Evolutionary conservation across 2,329 filamentous ascomycete genomes (phyloP).

Genomic region (Shiraia sp.): DNA sequence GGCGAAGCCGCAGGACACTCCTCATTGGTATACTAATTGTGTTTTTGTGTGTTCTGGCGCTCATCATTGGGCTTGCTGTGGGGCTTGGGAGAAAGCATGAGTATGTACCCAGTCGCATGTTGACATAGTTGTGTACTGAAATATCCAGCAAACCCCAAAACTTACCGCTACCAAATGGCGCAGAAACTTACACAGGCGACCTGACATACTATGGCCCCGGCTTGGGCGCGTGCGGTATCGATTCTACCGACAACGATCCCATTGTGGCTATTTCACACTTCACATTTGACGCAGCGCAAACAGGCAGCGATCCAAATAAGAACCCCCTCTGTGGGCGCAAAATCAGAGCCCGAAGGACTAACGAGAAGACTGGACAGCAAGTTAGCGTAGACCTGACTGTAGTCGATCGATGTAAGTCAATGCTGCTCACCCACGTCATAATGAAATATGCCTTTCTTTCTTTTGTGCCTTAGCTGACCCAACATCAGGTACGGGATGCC

Average conservation of each 20-base stretch:
- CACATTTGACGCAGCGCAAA: slow-evolving; percentile 65
- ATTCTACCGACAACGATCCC: slow-evolving; percentile 57
- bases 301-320: slow-evolving; percentile 58
- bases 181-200: slow-evolving; percentile 62
- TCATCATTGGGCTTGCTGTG: slow-evolving; percentile 50
- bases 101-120: slow-evolving; percentile 6
- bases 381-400: slow-evolving; percentile 65
- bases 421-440: background rate
- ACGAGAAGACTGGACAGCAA: slow-evolving; percentile 48
- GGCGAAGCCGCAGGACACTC: slow-evolving; percentile 45
- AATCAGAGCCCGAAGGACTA: slow-evolving; percentile 62
- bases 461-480: slow-evolving; percentile 12
- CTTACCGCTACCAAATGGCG: slow-evolving; percentile 57
- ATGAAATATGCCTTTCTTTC: slow-evolving; percentile 9
- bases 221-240: slow-evolving; percentile 71
- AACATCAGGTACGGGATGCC: slow-evolving; percentile 50
- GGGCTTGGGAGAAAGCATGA: slow-evolving; percentile 36
- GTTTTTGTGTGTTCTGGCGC: slow-evolving; percentile 40
- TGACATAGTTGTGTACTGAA: slow-evolving; percentile 10
- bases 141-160: slow-evolving; percentile 38
- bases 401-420: slow-evolving; percentile 65
- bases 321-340: slow-evolving; percentile 70
- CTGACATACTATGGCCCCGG: slow-evolving; percentile 70
- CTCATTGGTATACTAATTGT: slow-evolving; percentile 39
- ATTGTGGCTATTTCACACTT: slow-evolving; percentile 69